These are phyloP conservation scores for Corrigiola litoralis DNA, from an alignment of 179 eudicot genomes.

Conservation along the genomic window DNA sequence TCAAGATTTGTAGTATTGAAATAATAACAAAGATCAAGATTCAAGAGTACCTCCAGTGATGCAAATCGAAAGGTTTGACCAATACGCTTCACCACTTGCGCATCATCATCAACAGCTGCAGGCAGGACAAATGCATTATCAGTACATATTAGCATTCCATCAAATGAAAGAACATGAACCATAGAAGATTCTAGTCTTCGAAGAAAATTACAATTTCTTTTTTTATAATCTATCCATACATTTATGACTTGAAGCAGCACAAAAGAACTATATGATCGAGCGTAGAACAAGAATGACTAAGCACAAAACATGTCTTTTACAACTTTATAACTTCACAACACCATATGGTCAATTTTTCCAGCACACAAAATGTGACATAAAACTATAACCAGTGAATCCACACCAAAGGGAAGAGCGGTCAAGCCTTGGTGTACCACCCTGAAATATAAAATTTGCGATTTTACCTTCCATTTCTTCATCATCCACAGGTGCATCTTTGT, in stretches of 20 bases:
- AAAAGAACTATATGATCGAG: neutral
- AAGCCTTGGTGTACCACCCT: neutral
- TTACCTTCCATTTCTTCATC: slow-evolving; percentile 90
- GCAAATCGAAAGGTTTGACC: slow-evolving; percentile 82
- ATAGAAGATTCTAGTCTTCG: neutral
- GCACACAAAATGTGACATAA: neutral
- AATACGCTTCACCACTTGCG: slow-evolving; percentile 60
- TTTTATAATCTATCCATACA: neutral
- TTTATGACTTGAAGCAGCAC: neutral
- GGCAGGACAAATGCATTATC: neutral
- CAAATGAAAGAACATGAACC: neutral
- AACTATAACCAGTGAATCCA: neutral
- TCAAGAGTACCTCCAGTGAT: slow-evolving; percentile 59
- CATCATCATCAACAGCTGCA: slow-evolving; percentile 88
- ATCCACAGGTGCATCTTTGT: slow-evolving; percentile 92
- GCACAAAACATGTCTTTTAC: neutral
- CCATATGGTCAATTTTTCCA: neutral
- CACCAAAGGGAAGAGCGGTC: too few species aligned
- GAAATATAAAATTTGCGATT: slow-evolving; percentile 25
- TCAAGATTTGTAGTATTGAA: neutral
- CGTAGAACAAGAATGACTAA: neutral
- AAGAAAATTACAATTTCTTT: neutral
- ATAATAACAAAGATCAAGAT: neutral
- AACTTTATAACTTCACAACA: neutral
- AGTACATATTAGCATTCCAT: neutral